phyloP scores from a whole-genome alignment of 2,329 filamentous ascomycete species.

The Aspergillus calidoustus region DNA sequence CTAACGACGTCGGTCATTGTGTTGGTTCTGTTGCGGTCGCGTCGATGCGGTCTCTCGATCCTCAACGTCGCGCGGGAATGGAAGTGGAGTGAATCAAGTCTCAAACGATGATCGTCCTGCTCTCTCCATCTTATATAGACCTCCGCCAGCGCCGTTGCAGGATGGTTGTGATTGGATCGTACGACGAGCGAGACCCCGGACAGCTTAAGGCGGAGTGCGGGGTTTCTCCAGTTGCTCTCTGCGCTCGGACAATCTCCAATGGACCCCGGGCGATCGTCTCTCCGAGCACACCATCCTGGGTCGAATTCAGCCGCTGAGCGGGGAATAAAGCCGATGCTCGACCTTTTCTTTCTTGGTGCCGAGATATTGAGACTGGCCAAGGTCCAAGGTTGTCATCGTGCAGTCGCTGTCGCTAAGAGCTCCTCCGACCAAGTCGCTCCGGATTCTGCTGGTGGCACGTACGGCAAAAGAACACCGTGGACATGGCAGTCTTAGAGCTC shows the following conservation, averaged over 20 bases:
- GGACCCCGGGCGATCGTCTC: constrained; percentile 5
- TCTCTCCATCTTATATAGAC: constrained; percentile 9
- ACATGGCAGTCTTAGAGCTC: no score
- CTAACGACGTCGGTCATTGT: not conserved
- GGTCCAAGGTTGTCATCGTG: not conserved
- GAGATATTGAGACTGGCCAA: no score
- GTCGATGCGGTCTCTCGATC: not conserved
- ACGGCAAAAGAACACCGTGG: no score
- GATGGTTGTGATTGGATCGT: not conserved
- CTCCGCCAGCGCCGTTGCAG: no score
- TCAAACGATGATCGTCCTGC: not conserved
- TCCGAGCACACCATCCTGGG: not conserved
- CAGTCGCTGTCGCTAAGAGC: not conserved
- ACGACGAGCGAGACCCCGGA: not conserved
- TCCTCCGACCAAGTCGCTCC: no score
- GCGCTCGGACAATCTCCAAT: not conserved
- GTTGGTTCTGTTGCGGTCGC: not conserved
- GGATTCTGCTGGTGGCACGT: no score
- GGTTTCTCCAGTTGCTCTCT: not conserved
- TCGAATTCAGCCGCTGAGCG: not conserved
- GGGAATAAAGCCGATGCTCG: not conserved
- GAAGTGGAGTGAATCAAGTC: not conserved
- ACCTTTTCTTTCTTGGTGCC: not conserved
- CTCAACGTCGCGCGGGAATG: not conserved
- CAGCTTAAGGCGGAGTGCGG: constrained; percentile 4